Evolutionary conservation across 2,329 filamentous ascomycete genomes (phyloP).

Genomic region (Aspergillus oerlinghausenensis): DNA sequence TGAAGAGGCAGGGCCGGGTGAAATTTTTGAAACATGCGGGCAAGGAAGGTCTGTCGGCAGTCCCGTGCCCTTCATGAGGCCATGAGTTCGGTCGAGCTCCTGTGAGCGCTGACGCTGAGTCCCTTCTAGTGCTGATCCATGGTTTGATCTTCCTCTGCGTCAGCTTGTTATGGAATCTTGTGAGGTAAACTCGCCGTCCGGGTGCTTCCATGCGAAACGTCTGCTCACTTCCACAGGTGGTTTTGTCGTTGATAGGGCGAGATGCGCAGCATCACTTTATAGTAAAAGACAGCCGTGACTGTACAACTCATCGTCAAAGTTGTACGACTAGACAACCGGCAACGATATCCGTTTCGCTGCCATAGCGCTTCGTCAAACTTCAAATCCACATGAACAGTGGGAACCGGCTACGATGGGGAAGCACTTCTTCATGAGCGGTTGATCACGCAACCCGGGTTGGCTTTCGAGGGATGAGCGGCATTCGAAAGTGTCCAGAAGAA

Average conservation of each 20-base stretch:
- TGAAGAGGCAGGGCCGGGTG: slow-evolving; percentile 18
- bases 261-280: not conserved
- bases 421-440: too few species aligned
- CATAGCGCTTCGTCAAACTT: not conserved
- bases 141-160: slow-evolving; percentile 12
- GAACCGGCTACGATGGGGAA: not conserved
- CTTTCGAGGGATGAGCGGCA: not conserved
- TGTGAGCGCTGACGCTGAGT: not conserved
- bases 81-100: not conserved
- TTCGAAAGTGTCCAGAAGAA: not conserved
- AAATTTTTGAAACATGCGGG: slow-evolving; percentile 14
- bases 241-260: not conserved
- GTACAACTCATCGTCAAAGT: not conserved
- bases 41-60: slow-evolving; percentile 27
- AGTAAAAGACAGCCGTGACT: too few species aligned
- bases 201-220: not conserved
- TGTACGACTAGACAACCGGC: not conserved
- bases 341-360: not conserved
- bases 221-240: not conserved
- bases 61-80: not conserved
- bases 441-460: not conserved
- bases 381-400: not conserved
- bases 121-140: slow-evolving; percentile 11
- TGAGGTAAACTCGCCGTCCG: not conserved
- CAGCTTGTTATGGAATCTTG: slow-evolving; percentile 13